Base-by-base conservation (phyloP, 108 stramenopile species). In the Nitzschia sp. region DNA sequence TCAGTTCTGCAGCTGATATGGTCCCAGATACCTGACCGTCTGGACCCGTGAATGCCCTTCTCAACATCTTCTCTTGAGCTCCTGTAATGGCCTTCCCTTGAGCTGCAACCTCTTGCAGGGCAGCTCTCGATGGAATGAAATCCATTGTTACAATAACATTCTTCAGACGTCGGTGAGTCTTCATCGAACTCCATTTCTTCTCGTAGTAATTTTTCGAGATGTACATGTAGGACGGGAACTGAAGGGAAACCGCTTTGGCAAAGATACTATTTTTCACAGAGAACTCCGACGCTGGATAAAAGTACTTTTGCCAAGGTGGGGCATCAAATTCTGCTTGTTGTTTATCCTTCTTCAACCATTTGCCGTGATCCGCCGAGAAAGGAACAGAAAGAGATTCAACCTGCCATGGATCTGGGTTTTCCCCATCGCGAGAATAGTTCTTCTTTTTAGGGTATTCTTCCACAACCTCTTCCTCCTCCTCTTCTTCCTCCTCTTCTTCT, bases 91-190 rank as follows among this genome's bases (percentile, higher is more conserved):
- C 75, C 71, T 89, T 90, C 29, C 85, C 91, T 6, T 78, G 73
- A 44, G 84, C 85, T 22, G 89, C 83, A 67, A 92, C 78, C 64
- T 92, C 89, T 53, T 70, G 60, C 38, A 88, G 56, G 41, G 79
- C 80, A 26, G 75, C 69, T 69, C 83, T 88, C 0, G 70, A 88
- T 63, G 79, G 90, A 69, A 78, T 76, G 69, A 90, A 97, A 68
- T 98, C 97, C 93, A 99, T 84, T 12, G 96, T 81, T 8, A 97
- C 88, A 48, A 99, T 95, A 14, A 98, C 89, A 83, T 98, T 99
- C 83, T 99, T 98, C 56, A 99, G 70, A 22, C 98, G 91, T 6
- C 97, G 84, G 80, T 93, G 93, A 11, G 96, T 97, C 74, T 92
- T 93, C 46, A 95, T 79, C 29, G 29, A 34, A 34, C 90, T 86